Conservation (phyloP, 2,329 filamentous ascomycete species). For the Penicillium brevicompactum region DNA sequence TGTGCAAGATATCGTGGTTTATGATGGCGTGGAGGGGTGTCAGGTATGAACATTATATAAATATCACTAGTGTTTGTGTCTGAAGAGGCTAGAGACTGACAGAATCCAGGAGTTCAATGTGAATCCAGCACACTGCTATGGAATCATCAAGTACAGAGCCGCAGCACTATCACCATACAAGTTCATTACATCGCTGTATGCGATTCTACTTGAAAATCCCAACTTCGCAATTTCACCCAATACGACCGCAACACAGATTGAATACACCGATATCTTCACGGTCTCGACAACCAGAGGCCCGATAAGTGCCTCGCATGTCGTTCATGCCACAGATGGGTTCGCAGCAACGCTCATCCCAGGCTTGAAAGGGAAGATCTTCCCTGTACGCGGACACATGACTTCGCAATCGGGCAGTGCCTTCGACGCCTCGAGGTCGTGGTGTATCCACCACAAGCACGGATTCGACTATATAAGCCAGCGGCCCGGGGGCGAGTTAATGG, state of each 20-base stretch:
- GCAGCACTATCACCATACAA: conserved; percentile 31
- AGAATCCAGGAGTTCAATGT: conserved; percentile 10
- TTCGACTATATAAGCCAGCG: conserved; percentile 43
- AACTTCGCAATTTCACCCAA: background rate
- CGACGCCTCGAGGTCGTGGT: conserved; percentile 11
- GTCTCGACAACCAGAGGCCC: background rate
- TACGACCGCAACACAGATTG: background rate
- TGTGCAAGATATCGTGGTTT: conserved; percentile 2
- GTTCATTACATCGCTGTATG: conserved; percentile 25
- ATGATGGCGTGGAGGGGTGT: conserved; percentile 11
- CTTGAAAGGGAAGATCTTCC: conserved; percentile 53
- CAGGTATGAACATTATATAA: conserved; percentile 9
- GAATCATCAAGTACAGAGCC: conserved; percentile 18
- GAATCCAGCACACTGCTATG: conserved; percentile 7
- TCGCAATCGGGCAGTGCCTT: conserved; percentile 37
- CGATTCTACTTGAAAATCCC: conserved; percentile 10
- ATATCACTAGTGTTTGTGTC: too few relatives aligned
- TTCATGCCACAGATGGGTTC: conserved; percentile 59
- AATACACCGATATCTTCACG: background rate
- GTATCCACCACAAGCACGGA: conserved; percentile 30
- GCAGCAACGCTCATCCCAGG: conserved; percentile 48
- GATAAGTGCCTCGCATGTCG: conserved; percentile 42
- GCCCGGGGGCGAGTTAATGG: conserved; percentile 24
- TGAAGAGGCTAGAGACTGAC: background rate
- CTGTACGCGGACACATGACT: conserved; percentile 54